Evolutionary conservation across 305 asterid species (phyloP).

Genomic region (Fraxinus albicans): DNA sequence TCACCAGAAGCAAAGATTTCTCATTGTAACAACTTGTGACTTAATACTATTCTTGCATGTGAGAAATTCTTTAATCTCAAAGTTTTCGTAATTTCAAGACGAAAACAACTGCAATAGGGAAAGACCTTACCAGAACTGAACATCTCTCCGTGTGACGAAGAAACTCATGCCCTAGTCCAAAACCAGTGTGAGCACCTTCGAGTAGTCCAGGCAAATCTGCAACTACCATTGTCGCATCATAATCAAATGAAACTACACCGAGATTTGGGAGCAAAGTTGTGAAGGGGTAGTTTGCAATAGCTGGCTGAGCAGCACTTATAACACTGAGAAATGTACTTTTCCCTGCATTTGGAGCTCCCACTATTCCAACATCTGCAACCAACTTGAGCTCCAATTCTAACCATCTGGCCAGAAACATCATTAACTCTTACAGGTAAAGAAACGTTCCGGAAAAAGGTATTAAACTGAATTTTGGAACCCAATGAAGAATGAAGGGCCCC

Average conservation of each 20-base stretch:
- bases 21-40: neutral
- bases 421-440: conserved; percentile 15
- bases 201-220: conserved; percentile 94
- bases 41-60: neutral
- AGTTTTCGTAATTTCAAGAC: neutral
- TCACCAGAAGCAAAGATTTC: neutral
- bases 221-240: conserved; percentile 77
- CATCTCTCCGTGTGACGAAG: conserved; percentile 96
- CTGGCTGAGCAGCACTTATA: conserved; percentile 85
- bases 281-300: conserved; percentile 89
- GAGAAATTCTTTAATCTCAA: neutral
- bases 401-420: conserved; percentile 62
- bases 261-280: conserved; percentile 95
- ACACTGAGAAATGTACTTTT: conserved; percentile 94
- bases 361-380: conserved; percentile 96
- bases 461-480: conserved; percentile 1
- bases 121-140: conserved; percentile 69
- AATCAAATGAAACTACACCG: conserved; percentile 93
- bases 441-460: neutral
- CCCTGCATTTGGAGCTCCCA: conserved; percentile 98
- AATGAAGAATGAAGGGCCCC: neutral
- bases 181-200: conserved; percentile 96
- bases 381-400: conserved; percentile 88
- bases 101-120: conserved; percentile 5
- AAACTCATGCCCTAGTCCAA: conserved; percentile 93